A percentile compares a stretch with the other conserved stretches of the same genome.
Conservation (phyloP, 2,329 filamentous ascomycete genomes). For the Aspergillus melleus region DNA sequence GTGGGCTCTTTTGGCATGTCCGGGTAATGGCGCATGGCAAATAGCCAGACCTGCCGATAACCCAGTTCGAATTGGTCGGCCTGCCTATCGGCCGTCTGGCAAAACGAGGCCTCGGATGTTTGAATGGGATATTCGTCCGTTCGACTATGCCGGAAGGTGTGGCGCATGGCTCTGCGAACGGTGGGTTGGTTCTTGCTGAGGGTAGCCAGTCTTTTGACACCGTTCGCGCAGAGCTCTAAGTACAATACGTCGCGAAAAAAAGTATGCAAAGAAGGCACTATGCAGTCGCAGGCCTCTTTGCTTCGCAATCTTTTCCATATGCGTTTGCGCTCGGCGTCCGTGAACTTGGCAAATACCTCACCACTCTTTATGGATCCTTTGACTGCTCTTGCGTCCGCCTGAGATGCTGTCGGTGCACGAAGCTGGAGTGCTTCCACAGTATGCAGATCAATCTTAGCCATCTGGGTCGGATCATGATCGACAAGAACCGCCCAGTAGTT, state of each 20-base stretch:
- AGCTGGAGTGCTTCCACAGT: slow-evolving; percentile 35
- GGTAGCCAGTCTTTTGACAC: slow-evolving; percentile 26
- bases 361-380: slow-evolving; percentile 28
- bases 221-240: slow-evolving; percentile 26
- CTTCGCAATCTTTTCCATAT: background rate
- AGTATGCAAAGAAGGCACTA: slow-evolving; percentile 36
- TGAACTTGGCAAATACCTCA: slow-evolving; percentile 28
- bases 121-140: slow-evolving; percentile 20
- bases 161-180: background rate
- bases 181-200: background rate
- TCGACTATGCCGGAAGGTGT: background rate
- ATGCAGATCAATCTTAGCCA: slow-evolving; percentile 29
- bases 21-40: slow-evolving; percentile 30
- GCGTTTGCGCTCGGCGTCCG: background rate
- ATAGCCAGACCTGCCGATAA: slow-evolving; percentile 31
- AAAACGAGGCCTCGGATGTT: slow-evolving; percentile 22
- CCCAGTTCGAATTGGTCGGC: slow-evolving; percentile 13
- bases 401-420: slow-evolving; percentile 28
- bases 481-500: slow-evolving; percentile 36
- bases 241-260: slow-evolving; percentile 42
- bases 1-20: slow-evolving; percentile 16
- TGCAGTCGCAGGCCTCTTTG: background rate
- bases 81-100: slow-evolving; percentile 6
- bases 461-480: slow-evolving; percentile 22
- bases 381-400: slow-evolving; percentile 24